Conservation (phyloP, 768 basidiomycete genomes). For the Cyathus striatus region DNA sequence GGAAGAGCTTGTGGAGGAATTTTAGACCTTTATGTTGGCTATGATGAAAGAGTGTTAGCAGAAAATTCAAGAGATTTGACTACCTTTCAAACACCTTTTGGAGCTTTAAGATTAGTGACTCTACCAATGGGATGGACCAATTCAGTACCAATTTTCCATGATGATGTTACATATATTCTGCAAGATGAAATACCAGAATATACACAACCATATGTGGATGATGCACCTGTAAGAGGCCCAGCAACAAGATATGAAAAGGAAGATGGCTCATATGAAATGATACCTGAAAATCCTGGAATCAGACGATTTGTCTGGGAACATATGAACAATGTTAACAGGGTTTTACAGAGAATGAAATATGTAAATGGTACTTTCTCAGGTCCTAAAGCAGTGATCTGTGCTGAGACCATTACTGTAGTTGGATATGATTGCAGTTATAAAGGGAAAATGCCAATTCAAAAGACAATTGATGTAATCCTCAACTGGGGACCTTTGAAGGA, state of each 20-base stretch:
- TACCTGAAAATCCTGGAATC: slow-evolving; percentile 8
- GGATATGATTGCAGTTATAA: slow-evolving; percentile 22
- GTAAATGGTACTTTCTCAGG: slow-evolving; percentile 18
- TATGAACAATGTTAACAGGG: slow-evolving; percentile 4
- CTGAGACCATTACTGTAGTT: neutral
- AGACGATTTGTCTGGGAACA: slow-evolving; percentile 12
- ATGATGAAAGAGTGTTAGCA: slow-evolving; percentile 23
- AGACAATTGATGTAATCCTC: slow-evolving; percentile 10
- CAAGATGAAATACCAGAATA: slow-evolving; percentile 8
- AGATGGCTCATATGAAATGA: slow-evolving; percentile 7
- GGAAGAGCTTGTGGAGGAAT: slow-evolving; percentile 24
- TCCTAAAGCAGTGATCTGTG: slow-evolving; percentile 13
- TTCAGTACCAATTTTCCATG: slow-evolving; percentile 10
- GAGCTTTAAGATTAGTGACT: slow-evolving; percentile 17
- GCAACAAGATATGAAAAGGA: slow-evolving; percentile 6
- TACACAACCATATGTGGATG: neutral
- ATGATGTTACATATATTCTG: slow-evolving; percentile 8
- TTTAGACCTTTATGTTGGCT: slow-evolving; percentile 29
- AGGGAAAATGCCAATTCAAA: slow-evolving; percentile 19
- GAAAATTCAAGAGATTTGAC: slow-evolving; percentile 29
- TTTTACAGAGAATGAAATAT: slow-evolving; percentile 13
- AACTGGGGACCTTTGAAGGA: slow-evolving; percentile 18
- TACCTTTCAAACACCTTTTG: slow-evolving; percentile 31
- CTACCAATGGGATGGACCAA: slow-evolving; percentile 30
- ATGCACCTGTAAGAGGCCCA: slow-evolving; percentile 5